These are phyloP conservation scores for Debaryomycetaceae sp. DNA, from an alignment of 1,139 yeast genomes.

Conservation along the genomic window DNA sequence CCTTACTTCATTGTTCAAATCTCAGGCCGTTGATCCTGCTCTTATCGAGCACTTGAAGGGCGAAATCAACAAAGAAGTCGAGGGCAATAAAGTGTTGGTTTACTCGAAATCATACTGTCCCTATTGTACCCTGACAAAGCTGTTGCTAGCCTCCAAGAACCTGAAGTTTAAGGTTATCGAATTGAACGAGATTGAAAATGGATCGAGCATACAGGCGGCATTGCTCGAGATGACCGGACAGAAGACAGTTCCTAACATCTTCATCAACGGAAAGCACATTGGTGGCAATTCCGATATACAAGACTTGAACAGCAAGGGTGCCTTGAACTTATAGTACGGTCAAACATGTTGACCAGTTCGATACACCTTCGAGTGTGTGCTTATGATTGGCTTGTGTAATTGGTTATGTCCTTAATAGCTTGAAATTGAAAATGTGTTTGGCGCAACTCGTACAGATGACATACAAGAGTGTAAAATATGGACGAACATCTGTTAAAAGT, in stretches of 20 bases:
- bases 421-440: too few relatives aligned
- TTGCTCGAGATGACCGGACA: slow-evolving; percentile 72
- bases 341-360: too few relatives aligned
- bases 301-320: slow-evolving; percentile 21
- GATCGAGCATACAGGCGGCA: slow-evolving; percentile 57
- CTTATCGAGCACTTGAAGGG: slow-evolving; percentile 9
- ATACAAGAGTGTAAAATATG: too few relatives aligned
- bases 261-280: slow-evolving; percentile 77
- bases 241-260: slow-evolving; percentile 82
- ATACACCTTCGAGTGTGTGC: too few relatives aligned
- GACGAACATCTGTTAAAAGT: too few relatives aligned
- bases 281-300: slow-evolving; percentile 89
- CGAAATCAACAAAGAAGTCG: slow-evolving; percentile 16
- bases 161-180: slow-evolving; percentile 19
- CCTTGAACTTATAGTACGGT: too few relatives aligned
- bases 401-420: too few relatives aligned
- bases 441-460: too few relatives aligned
- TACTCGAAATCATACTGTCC: slow-evolving; percentile 29
- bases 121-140: slow-evolving; percentile 23
- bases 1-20: slow-evolving; percentile 13
- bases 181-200: slow-evolving; percentile 17
- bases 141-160: slow-evolving; percentile 12
- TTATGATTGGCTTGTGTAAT: too few relatives aligned
- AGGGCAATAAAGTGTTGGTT: slow-evolving; percentile 18
- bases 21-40: slow-evolving; percentile 13